These are phyloP conservation scores for Intubia oerlemansii DNA, from an alignment of 2,329 filamentous ascomycete species.

Conservation along the genomic window DNA sequence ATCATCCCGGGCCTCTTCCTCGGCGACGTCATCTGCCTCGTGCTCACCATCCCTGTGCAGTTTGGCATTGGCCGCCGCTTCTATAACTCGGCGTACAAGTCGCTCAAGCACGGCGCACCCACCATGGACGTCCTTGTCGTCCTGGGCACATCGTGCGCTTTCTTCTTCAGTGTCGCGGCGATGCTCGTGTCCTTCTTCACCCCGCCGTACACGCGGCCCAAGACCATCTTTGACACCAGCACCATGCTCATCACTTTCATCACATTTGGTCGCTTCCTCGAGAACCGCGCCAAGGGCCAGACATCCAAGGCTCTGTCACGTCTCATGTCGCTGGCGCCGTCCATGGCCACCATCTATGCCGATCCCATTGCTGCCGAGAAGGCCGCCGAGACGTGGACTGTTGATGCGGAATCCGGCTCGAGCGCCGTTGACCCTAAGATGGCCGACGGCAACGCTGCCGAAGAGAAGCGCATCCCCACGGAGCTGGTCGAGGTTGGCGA, in stretches of 20 bases:
- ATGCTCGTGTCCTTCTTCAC: constrained; percentile 65
- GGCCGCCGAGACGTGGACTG: constrained; percentile 58
- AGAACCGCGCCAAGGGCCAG: constrained; percentile 89
- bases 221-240: constrained; percentile 89
- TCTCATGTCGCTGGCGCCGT: constrained; percentile 88
- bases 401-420: constrained; percentile 11
- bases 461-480: constrained; percentile 74
- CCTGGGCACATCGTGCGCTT: constrained; percentile 81
- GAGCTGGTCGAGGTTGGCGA: constrained; percentile 89
- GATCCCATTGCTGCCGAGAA: constrained; percentile 90
- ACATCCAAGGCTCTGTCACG: constrained; percentile 84
- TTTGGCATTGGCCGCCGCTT: constrained; percentile 93
- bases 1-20: constrained; percentile 61
- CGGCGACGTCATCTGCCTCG: constrained; percentile 66
- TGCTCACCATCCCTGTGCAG: constrained; percentile 78
- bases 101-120: constrained; percentile 69
- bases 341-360: constrained; percentile 90
- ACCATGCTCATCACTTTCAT: constrained; percentile 98
- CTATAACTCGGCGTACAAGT: constrained; percentile 85
- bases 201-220: constrained; percentile 59
- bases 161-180: constrained; percentile 79
- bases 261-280: constrained; percentile 71
- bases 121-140: constrained; percentile 97
- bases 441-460: constrained; percentile 39
- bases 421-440: constrained; percentile 19